Conservation (phyloP, 2,329 filamentous ascomycete genomes). For the Monosporascus sp. region DNA sequence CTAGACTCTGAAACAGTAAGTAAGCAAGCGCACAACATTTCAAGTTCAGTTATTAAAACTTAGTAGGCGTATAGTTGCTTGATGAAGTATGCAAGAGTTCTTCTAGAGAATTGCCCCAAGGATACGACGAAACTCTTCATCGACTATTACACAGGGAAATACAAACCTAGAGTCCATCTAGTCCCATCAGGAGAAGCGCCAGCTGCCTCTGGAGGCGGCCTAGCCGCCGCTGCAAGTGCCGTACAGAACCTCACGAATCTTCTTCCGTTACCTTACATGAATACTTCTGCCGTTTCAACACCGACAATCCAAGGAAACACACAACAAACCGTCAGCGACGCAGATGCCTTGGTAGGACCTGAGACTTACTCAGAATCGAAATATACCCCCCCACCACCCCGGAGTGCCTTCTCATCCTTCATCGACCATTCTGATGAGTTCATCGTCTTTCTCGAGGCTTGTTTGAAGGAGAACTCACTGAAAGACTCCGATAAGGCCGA, state of each 20-base stretch:
- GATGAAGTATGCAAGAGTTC: conserved; percentile 90
- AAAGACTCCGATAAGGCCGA: conserved; percentile 74
- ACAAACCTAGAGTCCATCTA: conserved; percentile 64
- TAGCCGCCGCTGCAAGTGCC: conserved; percentile 62
- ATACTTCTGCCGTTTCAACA: conserved; percentile 51
- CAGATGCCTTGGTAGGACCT: conserved; percentile 45
- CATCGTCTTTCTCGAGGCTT: conserved; percentile 86
- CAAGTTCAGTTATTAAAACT: conserved; percentile 7
- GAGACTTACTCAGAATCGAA: conserved; percentile 42
- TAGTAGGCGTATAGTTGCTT: conserved; percentile 75
- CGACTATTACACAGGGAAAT: conserved; percentile 88
- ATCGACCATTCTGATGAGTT: conserved; percentile 92
- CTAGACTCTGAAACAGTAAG: conserved; percentile 72
- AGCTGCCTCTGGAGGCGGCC: conserved; percentile 36
- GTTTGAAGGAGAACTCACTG: conserved; percentile 67
- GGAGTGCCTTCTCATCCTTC: conserved; percentile 92
- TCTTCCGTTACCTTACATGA: conserved; percentile 82
- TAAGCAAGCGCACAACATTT: conserved; percentile 7
- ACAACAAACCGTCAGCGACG: conserved; percentile 49
- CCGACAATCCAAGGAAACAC: conserved; percentile 46
- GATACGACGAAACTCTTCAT: conserved; percentile 86
- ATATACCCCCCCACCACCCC: conserved; percentile 77
- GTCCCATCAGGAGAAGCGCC: conserved; percentile 31
- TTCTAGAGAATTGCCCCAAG: conserved; percentile 80
- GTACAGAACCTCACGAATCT: conserved; percentile 83